phyloP scores from a whole-genome alignment of 306 rosid genomes.

The Prunus davidiana region DNA sequence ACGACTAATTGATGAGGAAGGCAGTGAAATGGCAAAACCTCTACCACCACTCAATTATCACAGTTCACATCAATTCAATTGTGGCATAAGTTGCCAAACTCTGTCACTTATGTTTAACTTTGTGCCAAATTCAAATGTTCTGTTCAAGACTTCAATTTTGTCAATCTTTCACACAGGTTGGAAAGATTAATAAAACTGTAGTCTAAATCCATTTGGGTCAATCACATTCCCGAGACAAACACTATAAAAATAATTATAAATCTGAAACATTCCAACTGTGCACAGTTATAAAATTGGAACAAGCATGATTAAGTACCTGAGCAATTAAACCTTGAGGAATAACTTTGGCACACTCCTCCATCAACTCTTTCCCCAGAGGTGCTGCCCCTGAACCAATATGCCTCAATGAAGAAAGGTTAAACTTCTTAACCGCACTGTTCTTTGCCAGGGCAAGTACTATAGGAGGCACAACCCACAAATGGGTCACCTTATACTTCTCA shows the following conservation, averaged over 20 bases:
- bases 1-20: background rate
- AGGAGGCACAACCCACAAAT: conserved; percentile 85
- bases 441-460: conserved; percentile 68
- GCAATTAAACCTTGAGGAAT: conserved; percentile 42
- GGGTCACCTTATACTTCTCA: conserved; percentile 60
- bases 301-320: conserved; percentile 47
- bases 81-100: background rate
- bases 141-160: background rate
- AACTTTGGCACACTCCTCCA: conserved; percentile 58
- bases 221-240: background rate
- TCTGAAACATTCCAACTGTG: background rate
- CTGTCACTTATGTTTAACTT: background rate
- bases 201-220: conserved; percentile 2
- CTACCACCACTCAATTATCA: background rate
- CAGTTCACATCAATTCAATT: background rate
- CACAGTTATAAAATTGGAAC: background rate
- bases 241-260: background rate
- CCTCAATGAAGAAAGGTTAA: conserved; percentile 64
- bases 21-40: background rate
- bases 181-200: background rate
- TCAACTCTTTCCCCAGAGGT: conserved; percentile 77
- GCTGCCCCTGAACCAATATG: conserved; percentile 78
- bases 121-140: background rate
- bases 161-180: background rate
- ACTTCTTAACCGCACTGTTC: conserved; percentile 49